phyloP scores from a whole-genome alignment of 257 asterid species.

The Plantago ovata region DNA sequence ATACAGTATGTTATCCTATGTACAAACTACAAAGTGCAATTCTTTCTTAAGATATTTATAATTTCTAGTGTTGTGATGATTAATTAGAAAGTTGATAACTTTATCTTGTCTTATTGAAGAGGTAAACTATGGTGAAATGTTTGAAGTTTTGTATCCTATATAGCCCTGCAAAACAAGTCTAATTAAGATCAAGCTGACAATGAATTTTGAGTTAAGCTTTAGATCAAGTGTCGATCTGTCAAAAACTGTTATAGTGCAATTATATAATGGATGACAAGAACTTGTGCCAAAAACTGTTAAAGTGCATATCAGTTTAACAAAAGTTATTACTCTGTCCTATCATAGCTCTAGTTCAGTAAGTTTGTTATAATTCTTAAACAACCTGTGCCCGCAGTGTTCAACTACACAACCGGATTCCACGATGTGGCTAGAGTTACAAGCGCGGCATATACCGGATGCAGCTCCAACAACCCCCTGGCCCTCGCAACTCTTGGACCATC shows the following conservation, averaged over 20 bases:
- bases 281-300: not conserved
- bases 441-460: conserved; percentile 42
- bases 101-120: not conserved
- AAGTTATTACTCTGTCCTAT: not conserved
- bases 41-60: too few species aligned
- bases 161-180: too few species aligned
- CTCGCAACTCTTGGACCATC: conserved; percentile 45
- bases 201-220: not conserved
- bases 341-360: not conserved
- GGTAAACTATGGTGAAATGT: not conserved
- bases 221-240: not conserved
- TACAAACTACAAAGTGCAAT: too few species aligned
- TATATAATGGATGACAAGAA: too few species aligned
- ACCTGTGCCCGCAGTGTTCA: conserved; percentile 50
- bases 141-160: not conserved
- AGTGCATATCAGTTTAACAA: not conserved
- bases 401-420: conserved; percentile 49
- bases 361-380: too few species aligned
- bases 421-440: conserved; percentile 52
- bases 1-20: too few species aligned
- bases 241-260: not conserved
- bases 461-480: conserved; percentile 29
- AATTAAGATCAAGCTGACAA: too few species aligned
- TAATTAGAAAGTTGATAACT: too few species aligned
- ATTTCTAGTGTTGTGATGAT: too few species aligned